Evolutionary conservation across 306 rosid genomes (phyloP), one percentile per base, ranked within the genome.

Genomic region (cucumber (Cucumis sativus)): DNA sequence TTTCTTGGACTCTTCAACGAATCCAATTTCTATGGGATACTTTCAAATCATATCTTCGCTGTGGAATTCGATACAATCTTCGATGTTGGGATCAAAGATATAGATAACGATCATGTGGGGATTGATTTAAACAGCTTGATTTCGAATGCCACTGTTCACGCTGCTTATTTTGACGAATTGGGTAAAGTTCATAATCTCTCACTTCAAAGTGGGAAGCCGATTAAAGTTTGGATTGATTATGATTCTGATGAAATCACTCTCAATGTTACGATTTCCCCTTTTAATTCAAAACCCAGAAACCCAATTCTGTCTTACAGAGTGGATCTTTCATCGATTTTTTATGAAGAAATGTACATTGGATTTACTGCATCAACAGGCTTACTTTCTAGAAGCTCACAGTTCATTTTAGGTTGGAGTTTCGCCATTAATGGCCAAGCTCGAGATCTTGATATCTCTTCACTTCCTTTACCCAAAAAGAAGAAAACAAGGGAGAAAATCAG

Each of bases 61-160:
- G 80, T 81, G 4, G 84, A 81, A 43, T 63, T 81, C 8, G 80
- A 81, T 28, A 68, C 77, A 6, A 25, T 33, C 17, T 0, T 10
- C 6, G 18, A 57, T 17, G 7, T 30, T 8, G 64, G 17, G 20
- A 30, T 76, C 43, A 30, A 8, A 5, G 84, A 81, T 18, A 57
- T 43, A 8, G 25, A 81, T 16, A 17, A 67, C 28, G 77, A 81
- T 74, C 84, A 81, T 58, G 80, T 81, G 7, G 80, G 80, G 16
- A 81, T 76, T 18, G 72, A 81, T 43, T 13, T 81, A 17, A 76
- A 81, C 41, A n/a, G 73, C 58, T 30, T 81, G 77, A 9, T 14
- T 6, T 76, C 80, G 1, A 6, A 5, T 2, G 8, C 1, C 1
- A 56, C 79, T 30, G 30, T 60, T 8, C n/a, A 76, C 0, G 83